Evolutionary conservation across 2,329 filamentous ascomycete species (phyloP).

Genomic region (Colletotrichum sp.): DNA sequence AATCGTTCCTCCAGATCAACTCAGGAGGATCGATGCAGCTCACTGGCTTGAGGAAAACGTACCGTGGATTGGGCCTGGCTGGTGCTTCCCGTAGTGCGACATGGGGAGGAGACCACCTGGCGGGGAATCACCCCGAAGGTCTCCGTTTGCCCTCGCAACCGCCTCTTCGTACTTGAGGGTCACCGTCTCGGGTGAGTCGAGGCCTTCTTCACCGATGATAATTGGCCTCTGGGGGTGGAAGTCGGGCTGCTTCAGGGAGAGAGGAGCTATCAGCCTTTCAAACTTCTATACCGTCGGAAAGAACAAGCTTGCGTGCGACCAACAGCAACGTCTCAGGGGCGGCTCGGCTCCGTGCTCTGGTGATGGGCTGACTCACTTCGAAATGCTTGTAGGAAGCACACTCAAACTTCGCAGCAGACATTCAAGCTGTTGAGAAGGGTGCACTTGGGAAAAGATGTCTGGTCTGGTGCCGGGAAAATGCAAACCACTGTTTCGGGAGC

Average conservation of each 20-base stretch:
- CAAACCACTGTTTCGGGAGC: slow-evolving; percentile 25
- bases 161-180: slow-evolving; percentile 63
- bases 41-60: slow-evolving; percentile 44
- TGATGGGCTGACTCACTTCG: slow-evolving; percentile 54
- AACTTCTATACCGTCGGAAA: background rate
- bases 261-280: slow-evolving; percentile 27
- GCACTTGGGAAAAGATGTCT: slow-evolving; percentile 19
- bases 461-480: slow-evolving; percentile 19
- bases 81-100: slow-evolving; percentile 79
- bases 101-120: slow-evolving; percentile 68
- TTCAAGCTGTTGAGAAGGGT: slow-evolving; percentile 48
- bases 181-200: slow-evolving; percentile 63
- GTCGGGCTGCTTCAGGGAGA: slow-evolving; percentile 45
- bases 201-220: slow-evolving; percentile 59
- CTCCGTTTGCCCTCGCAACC: slow-evolving; percentile 56
- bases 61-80: slow-evolving; percentile 82
- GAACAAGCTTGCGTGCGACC: slow-evolving; percentile 9
- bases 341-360: background rate
- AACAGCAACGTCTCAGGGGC: slow-evolving; percentile 36
- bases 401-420: slow-evolving; percentile 64
- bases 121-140: slow-evolving; percentile 61
- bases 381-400: slow-evolving; percentile 62
- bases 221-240: slow-evolving; percentile 60
- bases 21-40: background rate
- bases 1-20: background rate